Conservation (phyloP, 2,329 filamentous ascomycete species). For the Monosporascus sp. region DNA sequence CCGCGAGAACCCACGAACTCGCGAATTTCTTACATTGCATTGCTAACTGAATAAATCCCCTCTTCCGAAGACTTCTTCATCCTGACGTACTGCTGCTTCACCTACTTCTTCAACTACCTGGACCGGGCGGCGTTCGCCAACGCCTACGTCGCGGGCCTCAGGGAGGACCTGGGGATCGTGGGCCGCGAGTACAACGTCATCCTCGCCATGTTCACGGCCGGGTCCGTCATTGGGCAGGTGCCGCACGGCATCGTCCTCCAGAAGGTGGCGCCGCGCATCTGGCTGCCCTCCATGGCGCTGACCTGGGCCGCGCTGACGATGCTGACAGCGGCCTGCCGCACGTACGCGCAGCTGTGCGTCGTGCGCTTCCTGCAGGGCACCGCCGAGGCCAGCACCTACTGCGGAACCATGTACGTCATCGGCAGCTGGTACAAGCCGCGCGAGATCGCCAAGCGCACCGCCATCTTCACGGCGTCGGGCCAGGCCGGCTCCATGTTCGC, state of each 20-base stretch:
- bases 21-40: too few species aligned
- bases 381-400: neutral
- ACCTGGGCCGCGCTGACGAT: too few species aligned
- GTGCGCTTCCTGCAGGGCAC: constrained; percentile 13
- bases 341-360: constrained; percentile 18
- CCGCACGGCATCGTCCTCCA: constrained; percentile 11
- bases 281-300: constrained; percentile 5
- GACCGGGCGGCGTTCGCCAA: constrained; percentile 19
- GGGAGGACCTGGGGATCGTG: constrained; percentile 18
- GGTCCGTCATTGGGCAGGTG: constrained; percentile 12
- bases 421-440: constrained; percentile 25
- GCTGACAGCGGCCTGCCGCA: constrained; percentile 4
- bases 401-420: constrained; percentile 11
- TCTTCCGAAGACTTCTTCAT: constrained; percentile 5
- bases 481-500: constrained; percentile 42
- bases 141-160: constrained; percentile 28
- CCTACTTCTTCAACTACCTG: constrained; percentile 13
- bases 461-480: constrained; percentile 41
- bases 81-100: constrained; percentile 13
- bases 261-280: constrained; percentile 13
- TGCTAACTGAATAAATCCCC: too few species aligned
- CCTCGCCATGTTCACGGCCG: constrained; percentile 9
- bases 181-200: constrained; percentile 21
- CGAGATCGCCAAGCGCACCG: constrained; percentile 38
- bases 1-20: too few species aligned